phyloP scores from a whole-genome alignment of 73 alveolate species.

The Blepharisma japonicum region DNA sequence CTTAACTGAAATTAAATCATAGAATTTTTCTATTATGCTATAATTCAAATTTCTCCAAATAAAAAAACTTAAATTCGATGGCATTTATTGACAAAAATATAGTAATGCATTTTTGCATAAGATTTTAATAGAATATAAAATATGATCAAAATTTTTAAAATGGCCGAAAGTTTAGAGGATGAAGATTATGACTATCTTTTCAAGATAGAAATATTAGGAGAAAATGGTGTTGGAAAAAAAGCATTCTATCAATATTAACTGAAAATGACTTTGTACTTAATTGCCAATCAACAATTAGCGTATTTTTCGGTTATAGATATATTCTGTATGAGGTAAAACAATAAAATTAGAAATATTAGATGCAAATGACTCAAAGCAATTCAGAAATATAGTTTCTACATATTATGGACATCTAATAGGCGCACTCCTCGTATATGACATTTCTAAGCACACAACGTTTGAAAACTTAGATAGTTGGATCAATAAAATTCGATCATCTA shows the following conservation, averaged over 20 bases:
- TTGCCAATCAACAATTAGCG: constrained; percentile 53
- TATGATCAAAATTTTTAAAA: too few relatives aligned
- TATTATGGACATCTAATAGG: constrained; percentile 45
- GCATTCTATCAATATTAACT: constrained; percentile 49
- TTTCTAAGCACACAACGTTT: constrained; percentile 26
- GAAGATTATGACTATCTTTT: constrained; percentile 61
- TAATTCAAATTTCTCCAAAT: too few relatives aligned
- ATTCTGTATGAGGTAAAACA: constrained; percentile 37
- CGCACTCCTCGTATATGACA: constrained; percentile 41
- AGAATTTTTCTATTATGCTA: too few relatives aligned
- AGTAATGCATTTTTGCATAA: too few relatives aligned
- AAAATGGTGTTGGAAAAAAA: constrained; percentile 65
- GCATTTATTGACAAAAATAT: too few relatives aligned
- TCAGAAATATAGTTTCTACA: constrained; percentile 35
- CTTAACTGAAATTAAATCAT: too few relatives aligned
- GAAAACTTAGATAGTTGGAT: constrained; percentile 31
- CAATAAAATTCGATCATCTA: constrained; percentile 5
- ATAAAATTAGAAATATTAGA: constrained; percentile 42
- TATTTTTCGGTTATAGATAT: constrained; percentile 51
- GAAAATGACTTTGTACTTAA: constrained; percentile 50
- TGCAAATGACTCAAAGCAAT: constrained; percentile 50
- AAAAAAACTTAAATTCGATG: too few relatives aligned
- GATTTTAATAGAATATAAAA: too few relatives aligned
- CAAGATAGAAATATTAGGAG: constrained; percentile 71
- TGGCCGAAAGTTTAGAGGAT: constrained; percentile 12